Conservation (phyloP, 257 asterid species). For the Solanum phureja region DNA sequence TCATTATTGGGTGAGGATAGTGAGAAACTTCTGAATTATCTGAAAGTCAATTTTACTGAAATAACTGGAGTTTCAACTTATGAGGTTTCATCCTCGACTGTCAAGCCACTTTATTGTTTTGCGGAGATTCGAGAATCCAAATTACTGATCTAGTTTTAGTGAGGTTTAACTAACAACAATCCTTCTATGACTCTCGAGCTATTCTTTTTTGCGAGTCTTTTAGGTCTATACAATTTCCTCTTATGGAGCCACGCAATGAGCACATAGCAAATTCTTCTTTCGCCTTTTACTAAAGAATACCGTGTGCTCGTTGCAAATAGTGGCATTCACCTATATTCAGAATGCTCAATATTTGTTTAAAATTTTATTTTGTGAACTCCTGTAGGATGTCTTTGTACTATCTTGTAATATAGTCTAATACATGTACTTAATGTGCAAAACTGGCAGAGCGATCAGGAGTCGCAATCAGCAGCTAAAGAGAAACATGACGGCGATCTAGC, state of each 20-base stretch:
- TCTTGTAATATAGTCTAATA: background rate
- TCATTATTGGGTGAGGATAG: background rate
- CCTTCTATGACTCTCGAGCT: background rate
- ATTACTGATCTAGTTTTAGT: background rate
- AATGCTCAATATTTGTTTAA: background rate
- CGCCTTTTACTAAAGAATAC: background rate
- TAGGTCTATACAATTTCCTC: background rate
- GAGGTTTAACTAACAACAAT: background rate
- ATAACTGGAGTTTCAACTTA: background rate
- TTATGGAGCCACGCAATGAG: background rate
- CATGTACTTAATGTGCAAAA: background rate
- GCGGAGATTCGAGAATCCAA: background rate
- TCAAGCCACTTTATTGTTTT: background rate
- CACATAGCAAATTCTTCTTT: background rate
- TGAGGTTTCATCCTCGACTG: background rate
- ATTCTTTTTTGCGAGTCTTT: background rate
- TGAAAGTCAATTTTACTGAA: background rate
- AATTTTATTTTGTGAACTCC: background rate
- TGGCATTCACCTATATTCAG: background rate
- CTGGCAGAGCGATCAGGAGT: constrained; percentile 34
- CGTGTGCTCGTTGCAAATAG: background rate
- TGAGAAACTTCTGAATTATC: background rate
- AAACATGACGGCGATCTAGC: constrained; percentile 5
- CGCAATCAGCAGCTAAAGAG: constrained; percentile 13
- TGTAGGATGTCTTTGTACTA: background rate